Evolutionary conservation across 192 early-diverging fungal species (phyloP).

Genomic region (Bifiguratus adelaidae): DNA sequence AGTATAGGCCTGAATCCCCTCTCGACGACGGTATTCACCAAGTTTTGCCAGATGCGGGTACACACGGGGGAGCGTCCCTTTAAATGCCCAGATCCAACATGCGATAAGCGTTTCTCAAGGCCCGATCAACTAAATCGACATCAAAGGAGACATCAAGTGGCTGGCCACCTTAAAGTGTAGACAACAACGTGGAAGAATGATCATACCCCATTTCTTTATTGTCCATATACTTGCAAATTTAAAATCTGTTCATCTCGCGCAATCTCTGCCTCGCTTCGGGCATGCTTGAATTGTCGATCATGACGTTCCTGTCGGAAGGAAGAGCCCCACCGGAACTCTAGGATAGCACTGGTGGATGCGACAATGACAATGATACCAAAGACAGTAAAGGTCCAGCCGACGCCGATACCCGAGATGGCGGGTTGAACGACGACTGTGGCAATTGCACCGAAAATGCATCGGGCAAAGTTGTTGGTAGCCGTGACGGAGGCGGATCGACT

Average conservation of each 20-base stretch:
- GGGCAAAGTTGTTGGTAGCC: conserved; percentile 13
- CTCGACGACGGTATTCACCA: not conserved
- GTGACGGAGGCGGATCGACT: conserved; percentile 10
- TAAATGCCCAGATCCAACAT: conserved; percentile 36
- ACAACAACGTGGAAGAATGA: no score
- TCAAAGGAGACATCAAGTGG: conserved; percentile 11
- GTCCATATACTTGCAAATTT: no score
- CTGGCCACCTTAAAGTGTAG: no score
- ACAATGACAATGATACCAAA: no score
- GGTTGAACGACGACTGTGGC: conserved; percentile 12
- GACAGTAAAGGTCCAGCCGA: conserved; percentile 6
- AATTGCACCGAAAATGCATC: conserved; percentile 15
- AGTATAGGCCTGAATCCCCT: not conserved
- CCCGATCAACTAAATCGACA: conserved; percentile 34
- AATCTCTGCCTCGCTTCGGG: no score
- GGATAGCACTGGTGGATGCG: no score
- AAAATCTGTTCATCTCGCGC: no score
- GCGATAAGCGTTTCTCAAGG: conserved; percentile 36
- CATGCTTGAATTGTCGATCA: no score
- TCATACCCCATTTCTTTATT: no score
- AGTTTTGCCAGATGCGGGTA: conserved; percentile 31
- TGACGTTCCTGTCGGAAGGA: no score
- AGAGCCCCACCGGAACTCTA: no score
- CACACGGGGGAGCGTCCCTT: conserved; percentile 63
- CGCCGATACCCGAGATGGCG: conserved; percentile 10